Evolutionary conservation across 2,329 filamentous ascomycete species (phyloP).

Genomic region (Talaromyces sp.): DNA sequence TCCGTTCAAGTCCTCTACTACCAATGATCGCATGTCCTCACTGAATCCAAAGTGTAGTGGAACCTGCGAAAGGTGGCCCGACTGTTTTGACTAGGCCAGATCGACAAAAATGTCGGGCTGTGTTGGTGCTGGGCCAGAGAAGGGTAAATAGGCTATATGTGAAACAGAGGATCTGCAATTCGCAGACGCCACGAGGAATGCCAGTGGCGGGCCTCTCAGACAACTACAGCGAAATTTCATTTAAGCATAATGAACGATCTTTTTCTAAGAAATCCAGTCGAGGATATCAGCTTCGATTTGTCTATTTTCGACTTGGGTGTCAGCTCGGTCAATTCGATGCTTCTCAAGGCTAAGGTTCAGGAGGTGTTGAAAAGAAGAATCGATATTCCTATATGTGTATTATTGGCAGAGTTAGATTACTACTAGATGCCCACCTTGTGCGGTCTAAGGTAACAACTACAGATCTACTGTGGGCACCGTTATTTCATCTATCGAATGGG

Average conservation of each 20-base stretch:
- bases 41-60: neutral
- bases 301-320: slow-evolving; percentile 33
- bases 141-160: neutral
- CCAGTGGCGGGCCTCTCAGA: neutral
- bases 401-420: neutral
- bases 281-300: slow-evolving; percentile 21
- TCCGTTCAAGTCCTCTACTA: neutral
- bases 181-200: slow-evolving; percentile 9
- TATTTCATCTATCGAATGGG: slow-evolving; percentile 8
- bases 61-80: neutral
- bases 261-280: slow-evolving; percentile 13
- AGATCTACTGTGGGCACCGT: slow-evolving; percentile 23
- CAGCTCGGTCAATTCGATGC: slow-evolving; percentile 33
- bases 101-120: neutral
- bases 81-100: neutral
- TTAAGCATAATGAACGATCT: slow-evolving; percentile 39
- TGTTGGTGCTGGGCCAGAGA: neutral
- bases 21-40: neutral
- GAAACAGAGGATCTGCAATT: neutral
- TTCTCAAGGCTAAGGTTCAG: slow-evolving; percentile 2
- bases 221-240: slow-evolving; percentile 22
- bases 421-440: neutral
- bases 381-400: neutral
- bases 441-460: neutral
- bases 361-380: neutral